Evolutionary conservation across 805 yeast genomes (phyloP), one percentile per base, ranked within the genome.

Genomic region (Zygoascus bituminiphila): DNA sequence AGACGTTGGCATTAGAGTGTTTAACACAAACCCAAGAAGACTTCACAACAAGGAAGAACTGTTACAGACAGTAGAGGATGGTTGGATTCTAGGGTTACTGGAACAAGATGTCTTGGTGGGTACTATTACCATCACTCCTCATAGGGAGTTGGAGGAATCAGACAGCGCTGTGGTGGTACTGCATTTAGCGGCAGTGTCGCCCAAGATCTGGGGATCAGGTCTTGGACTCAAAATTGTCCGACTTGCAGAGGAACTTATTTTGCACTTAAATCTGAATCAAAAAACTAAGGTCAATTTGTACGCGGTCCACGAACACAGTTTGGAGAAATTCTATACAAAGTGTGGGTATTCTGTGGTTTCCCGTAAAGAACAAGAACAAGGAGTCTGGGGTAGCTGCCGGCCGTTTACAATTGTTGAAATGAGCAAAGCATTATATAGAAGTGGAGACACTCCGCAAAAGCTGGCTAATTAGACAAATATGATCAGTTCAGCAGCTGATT

Each of bases 71-170:
- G 36, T 41, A 10, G 20, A 12, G 8, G 44, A 41, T 15, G 44
- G 44, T 12, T 41, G 44, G 44, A 22, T 41, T 24, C 3, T 41
- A 24, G 44, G 44, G 2, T 20, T 41, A 14, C 25, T 5, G n/a
- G n/a, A 26, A 25, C 5, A 14, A 6, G 36, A 41, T 4, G 21
- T 12, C 9, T 22, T 41, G 14, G 35, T 41, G 7, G 44, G 36
- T 10, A 41, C 44, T 24, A 24, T 41, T 4, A 41, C 44, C 14
- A 41, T 26, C 33, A 6, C 14, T 6, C 22, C 17, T 4, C 25
- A 41, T n/a, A 23, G 25, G 21, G 26, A 41, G 15, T 7, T 7
- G 10, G 10, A 14, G 8, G 35, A 33, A 8, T 10, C 14, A 12
- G 10, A 33, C 17, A 12, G 15, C 10, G n/a, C 10, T 29, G 15